A percentile compares a stretch with the other conserved stretches of the same genome.
Conservation (phyloP, 176 grass and related monocot genomes). For the Hordeum vulgare region MorexV3_pseudomolecules_assembly NC_058520.1:383087050-383087549, state of each 20-base stretch:
- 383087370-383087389: background rate
- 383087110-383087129: no score
- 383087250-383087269: slow-evolving; percentile 55
- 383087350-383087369: slow-evolving; percentile 22
- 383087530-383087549: no score
- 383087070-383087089: no score
- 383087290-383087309: slow-evolving; percentile 68
- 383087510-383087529: no score
- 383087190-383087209: slow-evolving; percentile 86
- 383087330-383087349: slow-evolving; percentile 80
- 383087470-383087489: slow-evolving; percentile 66
- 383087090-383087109: no score
- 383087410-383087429: background rate
- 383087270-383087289: slow-evolving; percentile 57
- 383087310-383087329: slow-evolving; percentile 63
- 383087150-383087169: no score
- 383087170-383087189: slow-evolving; percentile 73
- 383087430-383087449: slow-evolving; percentile 45
- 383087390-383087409: background rate
- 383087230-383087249: slow-evolving; percentile 64
- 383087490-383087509: no score
- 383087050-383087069: no score
- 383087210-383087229: slow-evolving; percentile 83
- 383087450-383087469: slow-evolving; percentile 97
- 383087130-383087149: no score